Evolutionary conservation across 345 rosid genomes (phyloP).

Genomic region (Turnera subulata): DNA sequence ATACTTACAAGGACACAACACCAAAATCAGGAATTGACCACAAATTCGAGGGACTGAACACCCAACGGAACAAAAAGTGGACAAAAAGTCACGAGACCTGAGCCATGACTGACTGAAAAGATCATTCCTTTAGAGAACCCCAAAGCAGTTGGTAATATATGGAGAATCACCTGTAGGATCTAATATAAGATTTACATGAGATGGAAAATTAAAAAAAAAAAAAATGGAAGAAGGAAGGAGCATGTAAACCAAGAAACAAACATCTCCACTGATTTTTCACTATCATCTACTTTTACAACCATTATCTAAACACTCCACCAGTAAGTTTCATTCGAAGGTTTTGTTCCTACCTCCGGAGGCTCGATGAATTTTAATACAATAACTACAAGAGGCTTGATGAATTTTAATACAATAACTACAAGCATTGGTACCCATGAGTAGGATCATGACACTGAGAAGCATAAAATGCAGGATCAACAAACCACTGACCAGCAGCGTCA

Average conservation of each 20-base stretch:
- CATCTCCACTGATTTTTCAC: not conserved
- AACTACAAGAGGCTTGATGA: not conserved
- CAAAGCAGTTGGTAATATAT: no score
- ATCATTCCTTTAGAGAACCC: not conserved
- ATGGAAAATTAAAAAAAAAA: no score
- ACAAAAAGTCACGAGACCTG: no score
- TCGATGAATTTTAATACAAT: not conserved
- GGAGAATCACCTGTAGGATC: no score
- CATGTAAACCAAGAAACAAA: not conserved
- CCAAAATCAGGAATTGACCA: no score
- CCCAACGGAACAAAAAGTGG: no score
- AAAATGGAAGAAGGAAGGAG: not conserved
- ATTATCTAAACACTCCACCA: not conserved
- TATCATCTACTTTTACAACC: conserved; percentile 3
- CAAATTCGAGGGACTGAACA: no score
- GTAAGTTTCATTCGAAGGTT: conserved; percentile 4
- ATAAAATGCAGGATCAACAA: conserved; percentile 2
- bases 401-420: not conserved
- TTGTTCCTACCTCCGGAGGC: conserved; percentile 3
- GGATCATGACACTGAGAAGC: not conserved
- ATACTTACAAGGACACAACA: no score
- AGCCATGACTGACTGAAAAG: not conserved
- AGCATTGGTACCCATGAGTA: no score
- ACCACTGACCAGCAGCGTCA: not conserved
- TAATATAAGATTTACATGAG: no score